phyloP scores from a whole-genome alignment of 495 filamentous ascomycete species.

The Clavariopsis aquatica region DNA sequence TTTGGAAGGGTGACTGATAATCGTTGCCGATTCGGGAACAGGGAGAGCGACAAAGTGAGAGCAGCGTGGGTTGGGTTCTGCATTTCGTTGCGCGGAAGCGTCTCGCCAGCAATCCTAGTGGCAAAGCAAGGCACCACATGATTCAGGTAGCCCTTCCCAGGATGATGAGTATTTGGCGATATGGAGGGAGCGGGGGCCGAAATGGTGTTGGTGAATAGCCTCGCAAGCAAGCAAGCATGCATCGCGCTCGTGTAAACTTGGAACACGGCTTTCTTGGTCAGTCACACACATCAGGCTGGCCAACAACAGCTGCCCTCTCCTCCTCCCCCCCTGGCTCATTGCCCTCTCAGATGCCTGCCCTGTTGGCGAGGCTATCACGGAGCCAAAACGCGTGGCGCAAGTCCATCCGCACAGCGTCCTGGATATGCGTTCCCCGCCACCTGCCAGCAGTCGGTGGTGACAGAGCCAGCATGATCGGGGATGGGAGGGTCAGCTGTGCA shows the following conservation, averaged over 20 bases:
- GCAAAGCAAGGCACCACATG: conserved; percentile 32
- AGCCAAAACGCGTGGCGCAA: conserved; percentile 23
- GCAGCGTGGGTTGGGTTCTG: conserved; percentile 14
- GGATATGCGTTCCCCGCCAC: conserved; percentile 5
- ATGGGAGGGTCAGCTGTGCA: conserved; percentile 32
- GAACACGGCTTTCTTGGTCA: conserved; percentile 14
- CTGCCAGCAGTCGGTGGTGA: conserved; percentile 15
- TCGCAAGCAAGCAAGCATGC: neutral
- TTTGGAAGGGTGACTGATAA: conserved; percentile 17
- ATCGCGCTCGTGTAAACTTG: conserved; percentile 17
- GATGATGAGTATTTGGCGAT: conserved; percentile 8
- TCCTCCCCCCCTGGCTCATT: no score
- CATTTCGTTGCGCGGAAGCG: conserved; percentile 33
- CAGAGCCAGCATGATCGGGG: conserved; percentile 15
- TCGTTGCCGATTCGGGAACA: conserved; percentile 23
- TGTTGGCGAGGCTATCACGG: neutral
- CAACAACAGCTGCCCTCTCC: neutral
- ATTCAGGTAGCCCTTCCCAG: conserved; percentile 28
- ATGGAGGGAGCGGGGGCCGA: neutral
- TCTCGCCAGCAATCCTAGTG: conserved; percentile 32
- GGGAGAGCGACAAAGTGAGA: no score
- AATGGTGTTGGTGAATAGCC: conserved; percentile 13
- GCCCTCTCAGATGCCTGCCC: conserved; percentile 14
- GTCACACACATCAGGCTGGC: conserved; percentile 2
- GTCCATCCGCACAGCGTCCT: neutral